Percentiles rank a stretch among this genome's conserved stretches.
Conservation (phyloP, 2,329 filamentous ascomycete genomes). For the Endocalyx cinctus region DNA sequence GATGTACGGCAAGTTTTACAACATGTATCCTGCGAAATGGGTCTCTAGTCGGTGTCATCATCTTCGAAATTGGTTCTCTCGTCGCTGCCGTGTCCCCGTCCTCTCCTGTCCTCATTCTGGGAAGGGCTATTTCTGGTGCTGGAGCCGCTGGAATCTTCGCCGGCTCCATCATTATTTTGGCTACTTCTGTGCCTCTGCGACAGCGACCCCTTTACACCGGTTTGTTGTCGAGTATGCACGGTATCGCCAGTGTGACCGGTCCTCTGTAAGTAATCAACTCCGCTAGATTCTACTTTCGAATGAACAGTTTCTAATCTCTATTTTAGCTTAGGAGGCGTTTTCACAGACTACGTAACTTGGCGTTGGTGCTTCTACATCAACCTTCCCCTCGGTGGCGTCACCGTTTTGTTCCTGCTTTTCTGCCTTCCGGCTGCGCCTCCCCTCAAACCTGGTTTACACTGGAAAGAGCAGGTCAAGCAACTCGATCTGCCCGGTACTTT, state of each 20-base stretch:
- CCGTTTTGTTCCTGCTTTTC: conserved; percentile 8
- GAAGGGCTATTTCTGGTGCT: conserved; percentile 16
- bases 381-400: conserved; percentile 8
- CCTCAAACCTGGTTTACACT: conserved; percentile 8
- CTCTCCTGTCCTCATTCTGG: conserved; percentile 15
- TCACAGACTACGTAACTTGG: conserved; percentile 13
- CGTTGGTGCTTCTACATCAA: conserved; percentile 17
- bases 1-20: conserved; percentile 17
- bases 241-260: conserved; percentile 12
- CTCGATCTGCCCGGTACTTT: conserved; percentile 17
- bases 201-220: conserved; percentile 15
- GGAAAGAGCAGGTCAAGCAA: too few species aligned
- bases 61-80: conserved; percentile 36
- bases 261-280: conserved; percentile 16
- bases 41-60: conserved; percentile 11
- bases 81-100: conserved; percentile 30
- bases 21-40: conserved; percentile 14
- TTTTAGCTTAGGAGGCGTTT: conserved; percentile 12
- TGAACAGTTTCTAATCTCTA: too few species aligned
- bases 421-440: conserved; percentile 2
- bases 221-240: conserved; percentile 15
- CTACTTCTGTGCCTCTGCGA: conserved; percentile 15
- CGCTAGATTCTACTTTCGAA: too few species aligned
- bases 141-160: conserved; percentile 17
- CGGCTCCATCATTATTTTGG: conserved; percentile 16